Conservation (phyloP, 768 basidiomycete genomes). For the Amanita rimosa region DNA sequence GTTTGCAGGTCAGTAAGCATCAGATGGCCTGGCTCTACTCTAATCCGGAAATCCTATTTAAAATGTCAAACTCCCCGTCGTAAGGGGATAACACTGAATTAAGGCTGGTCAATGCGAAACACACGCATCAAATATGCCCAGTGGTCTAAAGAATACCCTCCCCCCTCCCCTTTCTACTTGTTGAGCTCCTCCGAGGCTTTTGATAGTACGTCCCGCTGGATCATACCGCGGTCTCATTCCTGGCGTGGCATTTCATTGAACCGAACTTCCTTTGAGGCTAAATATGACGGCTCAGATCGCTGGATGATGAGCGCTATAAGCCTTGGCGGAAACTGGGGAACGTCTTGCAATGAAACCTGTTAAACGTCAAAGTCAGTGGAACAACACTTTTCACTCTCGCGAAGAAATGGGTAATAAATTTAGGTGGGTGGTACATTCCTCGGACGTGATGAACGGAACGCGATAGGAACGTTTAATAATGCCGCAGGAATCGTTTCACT, state of each 20-base stretch:
- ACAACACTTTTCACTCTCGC: no score
- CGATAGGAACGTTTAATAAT: not conserved
- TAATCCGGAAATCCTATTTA: not conserved
- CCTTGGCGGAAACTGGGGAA: no score
- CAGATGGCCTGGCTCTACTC: not conserved
- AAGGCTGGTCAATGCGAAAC: not conserved
- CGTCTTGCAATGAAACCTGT: no score
- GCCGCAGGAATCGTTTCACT: not conserved
- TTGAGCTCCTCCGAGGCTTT: not conserved
- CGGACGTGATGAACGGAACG: not conserved
- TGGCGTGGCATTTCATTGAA: not conserved
- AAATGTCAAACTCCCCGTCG: no score
- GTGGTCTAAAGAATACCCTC: not conserved
- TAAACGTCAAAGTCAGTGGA: no score
- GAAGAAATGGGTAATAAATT: no score
- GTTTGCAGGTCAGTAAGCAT: not conserved
- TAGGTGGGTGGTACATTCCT: not conserved
- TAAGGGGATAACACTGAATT: not conserved
- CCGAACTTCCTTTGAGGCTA: no score
- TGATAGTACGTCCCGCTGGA: not conserved
- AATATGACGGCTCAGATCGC: no score
- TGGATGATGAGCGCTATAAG: no score
- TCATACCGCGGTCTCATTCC: not conserved
- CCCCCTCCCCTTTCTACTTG: not conserved
- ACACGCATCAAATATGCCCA: not conserved